Base-by-base conservation (phyloP, 768 basidiomycete species). In the Lactifluus subvellereus region DNA sequence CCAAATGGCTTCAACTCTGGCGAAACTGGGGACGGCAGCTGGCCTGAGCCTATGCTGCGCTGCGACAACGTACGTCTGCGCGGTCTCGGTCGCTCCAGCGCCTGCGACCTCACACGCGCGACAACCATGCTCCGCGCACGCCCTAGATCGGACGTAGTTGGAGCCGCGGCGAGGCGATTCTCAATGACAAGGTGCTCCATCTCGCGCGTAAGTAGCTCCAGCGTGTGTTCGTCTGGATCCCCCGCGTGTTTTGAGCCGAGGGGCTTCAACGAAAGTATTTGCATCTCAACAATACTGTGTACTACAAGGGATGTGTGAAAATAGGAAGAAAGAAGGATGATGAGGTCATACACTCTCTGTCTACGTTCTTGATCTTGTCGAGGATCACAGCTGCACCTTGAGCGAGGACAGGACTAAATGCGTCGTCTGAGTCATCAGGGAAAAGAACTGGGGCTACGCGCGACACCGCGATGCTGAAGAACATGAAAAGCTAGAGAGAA, bases 381-480 rank as follows among this genome's bases (percentile, higher is more conserved):
- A 61, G 42, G 22, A 63, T 59, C 11, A 33, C 47, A 6, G 42
- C 50, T 32, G 55, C 59, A 7, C 37, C 33, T 33, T 54, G 35
- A 9, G 60, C 65, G 45, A 66, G 37, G 30, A 49, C 35, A 18
- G 33, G 37, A 33, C 51, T 56, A 27, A 38, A 50, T 27, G 27
- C 16, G 2, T 61, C 64, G 18, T 61, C 52, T 35, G 43, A 37
- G 10, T 68, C 63, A 13, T 66, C 40, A 10, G 85, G 82, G 65
- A 84, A 80, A 59, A 93, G 75, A 35, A 83, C 82, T 0, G 91
- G 91, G 0, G 82, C 82, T 6, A 94, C 84, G 20, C 86, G 78
- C 16, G 81, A 83, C 10, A 92, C 78, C 0, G 89, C 90, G 43
- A 91, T 80, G 35, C 84, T 88, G 60, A 87, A 69, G 71, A 89